Evolutionary conservation across 768 basidiomycete species (phyloP), one percentile per base, ranked within the genome.

Genomic region (Leccinum obscurum): DNA sequence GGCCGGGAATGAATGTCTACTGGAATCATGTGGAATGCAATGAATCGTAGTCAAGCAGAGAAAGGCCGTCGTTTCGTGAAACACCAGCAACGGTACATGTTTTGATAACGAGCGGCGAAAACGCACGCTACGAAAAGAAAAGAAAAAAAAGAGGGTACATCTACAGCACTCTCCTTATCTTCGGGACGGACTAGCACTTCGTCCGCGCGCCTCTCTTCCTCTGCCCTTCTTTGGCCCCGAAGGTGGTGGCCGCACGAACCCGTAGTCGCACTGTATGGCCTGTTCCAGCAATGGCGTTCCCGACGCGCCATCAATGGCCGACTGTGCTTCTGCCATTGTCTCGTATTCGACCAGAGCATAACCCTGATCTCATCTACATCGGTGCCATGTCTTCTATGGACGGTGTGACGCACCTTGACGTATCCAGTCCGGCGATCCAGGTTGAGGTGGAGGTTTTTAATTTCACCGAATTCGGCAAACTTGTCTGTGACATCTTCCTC

Each of bases 271-370:
- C 64, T 90, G 86, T 49, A 98, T 81, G 17, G 75, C 77, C 76
- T 98, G 93, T 69, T 97, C 97, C 57, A 99, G 76, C 58, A 98
- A 75, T 6, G 84, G 79, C 4, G 92, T 87, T 3, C 93, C 92
- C 24, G 89, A 86, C 26, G 95, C 94, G 51, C 88, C 89, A 58
- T 94, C 90, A 62, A 99, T 96, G 17, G 97, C 97, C 28, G 87
- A 85, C 68, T 97, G 93, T 1, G 97, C 97, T 62, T 98, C 95
- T 11, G 87, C 81, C 85, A 92, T 90, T 6, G 93, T 95, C 70
- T 95, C 94, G 73, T 98, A 99, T 76, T 99, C 97, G 54, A 99
- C 93, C 57, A 99, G 79, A 4, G 95, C 96, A 77, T 99, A 99
- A 48, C 97, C 97, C 96, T 98, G 68, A 41, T 9, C 50, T 34